phyloP scores from a whole-genome alignment of 768 basidiomycete genomes.

The Boletus subcaerulescens region DNA sequence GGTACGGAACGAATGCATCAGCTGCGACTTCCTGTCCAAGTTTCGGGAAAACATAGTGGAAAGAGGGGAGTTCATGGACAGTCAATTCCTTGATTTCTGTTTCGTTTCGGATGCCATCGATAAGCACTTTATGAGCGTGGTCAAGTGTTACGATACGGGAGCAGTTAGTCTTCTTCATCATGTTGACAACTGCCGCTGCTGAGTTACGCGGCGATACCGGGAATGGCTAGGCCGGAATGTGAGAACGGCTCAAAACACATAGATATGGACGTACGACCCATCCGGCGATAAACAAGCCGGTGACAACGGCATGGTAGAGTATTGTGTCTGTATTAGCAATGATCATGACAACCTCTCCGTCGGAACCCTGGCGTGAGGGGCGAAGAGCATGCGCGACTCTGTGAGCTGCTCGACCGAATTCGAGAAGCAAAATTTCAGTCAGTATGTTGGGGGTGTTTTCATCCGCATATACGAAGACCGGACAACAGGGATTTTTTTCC shows the following conservation, averaged over 20 bases:
- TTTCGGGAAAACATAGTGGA: slow-evolving; percentile 34
- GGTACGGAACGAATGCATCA: slow-evolving; percentile 14
- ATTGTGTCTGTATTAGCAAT: neutral
- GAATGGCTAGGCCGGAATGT: neutral
- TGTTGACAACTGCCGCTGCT: neutral
- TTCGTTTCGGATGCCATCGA: slow-evolving; percentile 9
- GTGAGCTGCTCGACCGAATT: slow-evolving; percentile 2
- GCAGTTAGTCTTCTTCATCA: slow-evolving; percentile 2
- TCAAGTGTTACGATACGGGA: slow-evolving; percentile 15
- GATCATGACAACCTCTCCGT: neutral
- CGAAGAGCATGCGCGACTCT: neutral
- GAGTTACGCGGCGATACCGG: neutral
- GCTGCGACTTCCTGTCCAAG: slow-evolving; percentile 19
- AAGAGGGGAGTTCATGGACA: slow-evolving; percentile 8
- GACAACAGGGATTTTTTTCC: slow-evolving; percentile 22
- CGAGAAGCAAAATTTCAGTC: slow-evolving; percentile 20
- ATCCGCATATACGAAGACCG: slow-evolving; percentile 18
- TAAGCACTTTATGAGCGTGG: slow-evolving; percentile 6
- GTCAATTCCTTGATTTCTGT: neutral
- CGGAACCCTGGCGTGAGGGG: neutral
- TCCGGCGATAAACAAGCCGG: neutral
- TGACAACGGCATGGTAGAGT: neutral
- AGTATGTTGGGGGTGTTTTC: slow-evolving; percentile 2
- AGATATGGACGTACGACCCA: too few species aligned
- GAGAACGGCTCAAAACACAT: neutral